A percentile compares a stretch with the other conserved stretches of the same genome.
Evolutionary conservation across 2,329 filamentous ascomycete species (phyloP).

Genomic region (Canariomyces notabilis): DNA sequence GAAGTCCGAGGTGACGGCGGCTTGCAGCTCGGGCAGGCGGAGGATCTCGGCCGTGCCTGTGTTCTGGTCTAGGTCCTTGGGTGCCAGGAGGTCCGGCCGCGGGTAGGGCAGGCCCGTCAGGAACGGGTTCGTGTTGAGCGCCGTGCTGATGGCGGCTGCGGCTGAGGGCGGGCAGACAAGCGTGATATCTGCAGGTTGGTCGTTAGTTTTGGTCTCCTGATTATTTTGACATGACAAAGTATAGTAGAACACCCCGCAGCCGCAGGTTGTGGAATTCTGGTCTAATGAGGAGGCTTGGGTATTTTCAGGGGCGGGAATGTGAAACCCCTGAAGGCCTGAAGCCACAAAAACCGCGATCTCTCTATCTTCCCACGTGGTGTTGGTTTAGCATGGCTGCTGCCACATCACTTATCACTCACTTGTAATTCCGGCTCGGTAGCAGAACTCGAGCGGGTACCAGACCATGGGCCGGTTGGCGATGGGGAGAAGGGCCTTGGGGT

Average conservation of each 20-base stretch:
- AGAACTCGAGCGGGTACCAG: slow-evolving; percentile 84
- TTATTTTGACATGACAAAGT: no score
- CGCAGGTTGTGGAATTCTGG: not conserved
- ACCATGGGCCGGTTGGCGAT: slow-evolving; percentile 85
- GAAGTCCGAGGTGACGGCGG: slow-evolving; percentile 79
- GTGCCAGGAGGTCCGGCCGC: slow-evolving; percentile 70
- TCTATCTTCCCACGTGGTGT: no score
- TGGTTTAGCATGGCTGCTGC: no score
- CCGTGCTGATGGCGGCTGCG: slow-evolving; percentile 60
- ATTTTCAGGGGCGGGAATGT: not conserved
- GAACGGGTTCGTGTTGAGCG: slow-evolving; percentile 72
- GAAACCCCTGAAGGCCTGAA: not conserved
- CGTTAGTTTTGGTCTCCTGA: not conserved
- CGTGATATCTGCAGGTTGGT: slow-evolving; percentile 49
- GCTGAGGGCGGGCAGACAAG: slow-evolving; percentile 62
- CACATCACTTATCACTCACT: slow-evolving; percentile 39
- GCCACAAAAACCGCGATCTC: no score
- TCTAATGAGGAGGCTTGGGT: not conserved
- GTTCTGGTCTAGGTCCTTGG: slow-evolving; percentile 69
- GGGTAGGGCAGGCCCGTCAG: slow-evolving; percentile 69
- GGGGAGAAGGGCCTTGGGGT: slow-evolving; percentile 75
- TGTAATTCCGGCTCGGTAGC: slow-evolving; percentile 73
- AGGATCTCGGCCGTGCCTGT: slow-evolving; percentile 88
- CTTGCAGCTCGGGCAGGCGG: slow-evolving; percentile 73
- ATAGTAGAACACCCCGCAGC: no score